Base-by-base conservation (phyloP, 129 eudicot species). In the Flaveria brownii region DNA sequence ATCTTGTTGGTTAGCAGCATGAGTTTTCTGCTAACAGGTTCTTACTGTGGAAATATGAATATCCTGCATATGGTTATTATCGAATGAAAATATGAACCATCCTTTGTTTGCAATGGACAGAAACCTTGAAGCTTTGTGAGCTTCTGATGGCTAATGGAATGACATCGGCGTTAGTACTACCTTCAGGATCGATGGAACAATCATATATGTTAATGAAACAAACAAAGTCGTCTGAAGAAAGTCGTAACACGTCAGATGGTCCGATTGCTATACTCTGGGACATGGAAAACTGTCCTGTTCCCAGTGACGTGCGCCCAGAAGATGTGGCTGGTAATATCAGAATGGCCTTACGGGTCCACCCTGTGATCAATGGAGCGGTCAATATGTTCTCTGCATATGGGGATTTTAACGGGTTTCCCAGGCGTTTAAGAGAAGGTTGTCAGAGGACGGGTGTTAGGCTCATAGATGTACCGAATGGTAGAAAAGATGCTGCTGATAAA, bases 401-500 rank as follows among this genome's bases (percentile, higher is more conserved):
- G 51, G 98, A 94, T 80, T 94, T 94, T 23, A 91, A 94, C 70
- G 83, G 90, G 30, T 94, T 94, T 61, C 92, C 98, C 18, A 78
- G 97, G 68, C 83, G 97, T 18, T 51, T 94, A 42, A 77, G 98
- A 76, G 98, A 94, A 78, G 98, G 98, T 23, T 94, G 98, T 82
- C 98, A 94, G 70, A 86, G 96, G 74, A 94, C 97, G 1, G 98
- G 97, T 33, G 96, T 94, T 45, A 94, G 84, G 73, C 96, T 94
- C 64, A 71, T 88, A 70, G 98, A 94, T 71, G 98, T 94, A 6
- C 98, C 98, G 15, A 94, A 94, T 68, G 98, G 98, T 30, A 85
- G 98, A 75, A 94, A 94, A 81, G 98, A 94, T 61, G 98, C 98
- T 39, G 96, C 97, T 70, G 98, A 94, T 81, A 94, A 94, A 84